Evolutionary conservation across 257 asterid genomes (phyloP), one percentile per base, ranked within the genome.

Genomic region (Euphrasia confusa): DNA sequence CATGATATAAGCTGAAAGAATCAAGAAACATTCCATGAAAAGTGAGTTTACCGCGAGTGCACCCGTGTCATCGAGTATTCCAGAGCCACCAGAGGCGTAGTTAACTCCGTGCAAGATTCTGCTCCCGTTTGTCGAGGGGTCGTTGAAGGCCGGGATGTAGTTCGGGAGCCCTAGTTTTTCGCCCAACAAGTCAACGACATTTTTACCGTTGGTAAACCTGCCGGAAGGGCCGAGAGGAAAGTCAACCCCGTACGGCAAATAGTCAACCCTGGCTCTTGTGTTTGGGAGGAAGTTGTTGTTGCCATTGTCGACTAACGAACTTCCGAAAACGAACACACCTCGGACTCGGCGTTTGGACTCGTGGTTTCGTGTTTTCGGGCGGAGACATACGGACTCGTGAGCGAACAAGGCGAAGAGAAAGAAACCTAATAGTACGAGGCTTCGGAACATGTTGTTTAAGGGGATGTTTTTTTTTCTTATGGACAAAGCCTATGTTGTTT

Each of bases 281-380:
- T 80, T 77, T 33, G 62, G 4, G 13, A 84, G 78, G 74, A 75
- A 75, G 45, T 89, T 89, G 69, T 89, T 89, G 75, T 89, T 89
- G 26, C 97, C 97, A 75, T 84, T 83, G 64, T 89, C 95, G 24
- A 86, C 95, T 3, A 89, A 15, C 13, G 97, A 89, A 10, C 95
- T 89, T 24, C 97, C 97, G 73, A 89, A 89, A 5, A 86, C 89
- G 77, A 89, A 89, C 84, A 89, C 78, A 45, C 95, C 97, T 45
- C 60, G 73, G 21, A 58, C 64, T 45, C 60, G 73, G 15, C 58
- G 64, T 54, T 67, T 84, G 57, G 56, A 28, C 62, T 50, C 56
- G 7, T 50, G 18, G 18, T 71, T 62, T 47, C 13, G 61, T 59
- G 63, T 15, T 44, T 12, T 12, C 14, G 15, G 50, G 69, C 6